Base-by-base conservation (phyloP, 2,329 filamentous ascomycete species). In the Septoria linicola region DNA sequence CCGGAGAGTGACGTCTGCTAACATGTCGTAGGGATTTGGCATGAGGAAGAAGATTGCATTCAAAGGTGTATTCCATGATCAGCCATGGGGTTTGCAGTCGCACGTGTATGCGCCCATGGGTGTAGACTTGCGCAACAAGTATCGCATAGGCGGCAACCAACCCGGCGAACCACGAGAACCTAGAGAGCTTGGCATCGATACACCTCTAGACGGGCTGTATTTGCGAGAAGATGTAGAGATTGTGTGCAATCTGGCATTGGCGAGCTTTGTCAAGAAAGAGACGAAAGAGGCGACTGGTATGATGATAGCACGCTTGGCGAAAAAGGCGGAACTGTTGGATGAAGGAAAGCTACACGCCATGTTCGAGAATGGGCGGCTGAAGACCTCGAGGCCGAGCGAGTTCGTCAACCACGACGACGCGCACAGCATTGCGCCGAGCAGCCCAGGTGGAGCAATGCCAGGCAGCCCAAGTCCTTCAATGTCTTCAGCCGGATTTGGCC, bases 171-270 rank as follows among this genome's bases (percentile, higher is more conserved):
- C 80, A 1, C 78, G 80, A 1, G 81, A 85, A 70, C 70, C 73
- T 17, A 73, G 76, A 17, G 84, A 87, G 68, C 76, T 87, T 41
- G 84, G 84, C 3, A 75, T 86, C 0, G 81, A 82, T 37, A 81
- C 77, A 0, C 84, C 84, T 0, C 70, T 74, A 19, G 82, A 87
- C 51, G 84, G 84, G 0, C 69, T 88, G 2, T 88, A 87, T 61
- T 71, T 88, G 52, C 77, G 83, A 50, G 83, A 87, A 61, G 84
- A 88, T 57, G 84, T 87, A 34, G 83, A 87, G 66, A 83, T 88
- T 68, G 79, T 78, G 61, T 85, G 82, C 73, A 87, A 86, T 64
- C 72, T 87, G 46, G 77, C 83, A 19, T 50, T 68, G 53, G 76
- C 83, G 51, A 65, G 74, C 41, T 85, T 86, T 52, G 83, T 87